Evolutionary conservation across 225 moss, liverwort and hornwort genomes (phyloP), one percentile per base, ranked within the genome.

Genomic region (Pseudisothecium myosuroides): DNA sequence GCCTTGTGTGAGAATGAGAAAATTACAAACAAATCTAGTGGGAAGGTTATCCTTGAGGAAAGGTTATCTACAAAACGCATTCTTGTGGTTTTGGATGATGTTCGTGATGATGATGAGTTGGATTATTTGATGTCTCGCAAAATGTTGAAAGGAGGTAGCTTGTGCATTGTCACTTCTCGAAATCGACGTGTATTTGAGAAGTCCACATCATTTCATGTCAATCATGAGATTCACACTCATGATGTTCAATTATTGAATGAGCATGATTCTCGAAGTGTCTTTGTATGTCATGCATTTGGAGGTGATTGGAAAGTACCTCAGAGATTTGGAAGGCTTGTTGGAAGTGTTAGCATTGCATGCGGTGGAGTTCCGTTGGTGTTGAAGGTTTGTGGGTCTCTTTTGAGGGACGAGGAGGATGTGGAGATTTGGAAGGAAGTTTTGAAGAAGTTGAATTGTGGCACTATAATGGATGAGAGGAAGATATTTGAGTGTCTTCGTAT

Each of bases 11-110:
- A 24, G 7, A 69, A 39, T 69, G 39, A 69, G 6, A 39, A 39
- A 0, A 39, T 69, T 69, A 0, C 1, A 14, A 2, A 39, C 39
- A 39, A 69, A 2, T 69, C 24, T 0, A 69, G 8, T 2, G 69
- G 39, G 0, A 69, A 69, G 69, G 26, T 15, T 71, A 39, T 71
- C 39, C 41, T 71, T 71, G 71, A 71, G 2, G 72, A 72, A 10
- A 72, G 27, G 27, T 3, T 72, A 27, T 43, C 16, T 3, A 43
- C 43, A 10, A 72, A 72, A 17, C 1, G 0, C 0, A 43, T 72
- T 72, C 27, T 72, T 16, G 5, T 72, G 27, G 43, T 41, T 3
- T 9, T 72, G 4, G 43, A 72, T 72, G 72, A 72, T 72, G 43
- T 72, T 72, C 5, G 5, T 8, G 9, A 72, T 5, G 2, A 26